phyloP scores from a whole-genome alignment of 805 yeast species.

The Metschnikowia picachoensis region DNA sequence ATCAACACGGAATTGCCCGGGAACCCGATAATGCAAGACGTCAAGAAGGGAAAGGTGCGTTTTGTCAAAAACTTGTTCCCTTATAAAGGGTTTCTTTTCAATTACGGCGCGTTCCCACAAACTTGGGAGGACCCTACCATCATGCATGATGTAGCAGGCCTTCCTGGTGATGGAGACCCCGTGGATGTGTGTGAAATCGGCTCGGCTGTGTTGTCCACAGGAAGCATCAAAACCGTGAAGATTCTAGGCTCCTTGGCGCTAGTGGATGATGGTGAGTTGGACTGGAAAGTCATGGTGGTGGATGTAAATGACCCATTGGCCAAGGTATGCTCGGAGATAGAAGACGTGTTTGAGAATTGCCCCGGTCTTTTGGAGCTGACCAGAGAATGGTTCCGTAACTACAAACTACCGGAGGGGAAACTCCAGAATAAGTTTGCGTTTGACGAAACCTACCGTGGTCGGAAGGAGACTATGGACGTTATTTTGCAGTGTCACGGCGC shows the following conservation, averaged over 20 bases:
- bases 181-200: constrained; percentile 93
- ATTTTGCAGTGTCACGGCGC: constrained; percentile 79
- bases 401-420: constrained; percentile 97
- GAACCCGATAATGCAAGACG: constrained; percentile 96
- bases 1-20: constrained; percentile 77
- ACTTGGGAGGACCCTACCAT: constrained; percentile 77
- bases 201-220: constrained; percentile 57
- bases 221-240: constrained; percentile 82
- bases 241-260: constrained; percentile 93
- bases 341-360: constrained; percentile 82
- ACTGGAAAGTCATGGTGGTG: constrained; percentile 89
- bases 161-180: constrained; percentile 90
- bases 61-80: constrained; percentile 98
- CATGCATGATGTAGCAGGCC: constrained; percentile 43
- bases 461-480: constrained; percentile 79
- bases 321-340: constrained; percentile 78
- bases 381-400: constrained; percentile 96
- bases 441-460: constrained; percentile 87
- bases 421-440: constrained; percentile 96
- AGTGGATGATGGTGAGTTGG: constrained; percentile 88
- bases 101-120: constrained; percentile 98
- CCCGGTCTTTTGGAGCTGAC: constrained; percentile 94
- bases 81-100: constrained; percentile 96
- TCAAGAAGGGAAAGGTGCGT: constrained; percentile 94
- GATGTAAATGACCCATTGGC: constrained; percentile 85